A percentile compares a stretch with the other conserved stretches of the same genome.
Conservation (phyloP, 495 filamentous ascomycete genomes). For the Podospora bellae-mahoneyi region DNA sequence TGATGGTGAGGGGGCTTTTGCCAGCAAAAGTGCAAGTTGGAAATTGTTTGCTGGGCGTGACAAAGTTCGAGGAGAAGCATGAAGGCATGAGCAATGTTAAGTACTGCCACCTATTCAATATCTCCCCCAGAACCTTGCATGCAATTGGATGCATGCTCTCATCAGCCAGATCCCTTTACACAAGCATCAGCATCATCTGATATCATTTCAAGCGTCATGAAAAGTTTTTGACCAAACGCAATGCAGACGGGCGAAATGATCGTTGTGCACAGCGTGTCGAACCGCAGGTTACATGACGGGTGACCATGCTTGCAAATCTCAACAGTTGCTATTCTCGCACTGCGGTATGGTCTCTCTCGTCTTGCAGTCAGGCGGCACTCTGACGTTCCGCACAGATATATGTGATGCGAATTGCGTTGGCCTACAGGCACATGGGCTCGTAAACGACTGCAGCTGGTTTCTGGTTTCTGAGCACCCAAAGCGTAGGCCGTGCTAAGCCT, state of each 20-base stretch:
- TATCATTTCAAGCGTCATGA: not conserved
- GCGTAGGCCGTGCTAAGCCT: not conserved
- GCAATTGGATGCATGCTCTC: not conserved
- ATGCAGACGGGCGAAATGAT: not conserved
- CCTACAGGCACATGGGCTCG: not conserved
- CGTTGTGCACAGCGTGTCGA: not conserved
- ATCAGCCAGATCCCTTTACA: not conserved
- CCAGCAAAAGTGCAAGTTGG: not conserved
- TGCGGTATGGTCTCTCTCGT: too few species aligned
- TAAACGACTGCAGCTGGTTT: not conserved
- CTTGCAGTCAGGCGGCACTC: too few species aligned
- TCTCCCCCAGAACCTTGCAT: not conserved
- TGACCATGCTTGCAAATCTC: not conserved
- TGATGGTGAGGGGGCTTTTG: not conserved
- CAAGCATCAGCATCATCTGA: not conserved
- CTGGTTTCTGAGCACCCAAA: not conserved
- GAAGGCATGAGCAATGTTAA: not conserved
- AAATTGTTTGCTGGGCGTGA: not conserved
- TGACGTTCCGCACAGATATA: not conserved
- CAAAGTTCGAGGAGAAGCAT: not conserved
- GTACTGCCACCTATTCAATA: not conserved
- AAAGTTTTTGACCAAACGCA: not conserved
- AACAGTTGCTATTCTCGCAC: too few species aligned
- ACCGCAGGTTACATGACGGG: not conserved
- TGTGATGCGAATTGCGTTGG: not conserved